Base-by-base conservation (phyloP, 2,329 filamentous ascomycete species). In the Colletotrichum lindemuthianum region DNA sequence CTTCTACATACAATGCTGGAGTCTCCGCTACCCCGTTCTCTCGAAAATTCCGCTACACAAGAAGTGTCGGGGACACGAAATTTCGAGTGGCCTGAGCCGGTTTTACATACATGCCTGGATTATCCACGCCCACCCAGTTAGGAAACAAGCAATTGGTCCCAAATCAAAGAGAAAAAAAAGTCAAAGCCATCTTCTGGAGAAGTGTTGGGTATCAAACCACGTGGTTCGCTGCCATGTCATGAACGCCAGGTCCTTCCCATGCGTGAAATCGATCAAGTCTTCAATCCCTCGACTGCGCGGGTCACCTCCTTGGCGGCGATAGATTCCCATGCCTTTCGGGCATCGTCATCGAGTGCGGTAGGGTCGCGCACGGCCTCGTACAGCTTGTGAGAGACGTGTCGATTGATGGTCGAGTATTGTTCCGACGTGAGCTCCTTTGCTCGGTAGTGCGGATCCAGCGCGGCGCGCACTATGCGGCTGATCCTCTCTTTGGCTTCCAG, bases 361-460 rank as follows among this genome's bases (percentile, higher is more conserved):
- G 83, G 82, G 66, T 84, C 80, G 51, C 81, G 81, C 49, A 87
- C 82, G 66, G 88, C 85, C 68, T 88, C 93, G 77, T 99, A 99
- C 63, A 99, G 82, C 79, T 90, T 92, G 63, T 93, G 90, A 45
- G 93, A 97, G 39, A 98, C 89, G 65, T 91, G 90, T 67, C 93
- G 90, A 74, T 98, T 98, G 78, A 98, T 97, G 60, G 88, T 88
- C 3, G 92, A 95, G 76, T 97, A 99, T 76, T 97, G 91, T 65
- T 97, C 92, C 70, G 93, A 92, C 15, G 90, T 93, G 67, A 98
- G 85, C 44, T 65, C 66, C 70, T 91, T 90, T 45, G 90, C 90
- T 67, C 89, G 86, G 82, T 95, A 98, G 69, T 93, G 87, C 37
- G 94, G 93, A 70, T 92, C 92, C 47, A 99, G 82, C 6, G 92